Evolutionary conservation across 1,284 basidiomycete species (phyloP), one percentile per base, ranked within the genome.

Genomic region (Ganoderma sinense): DNA sequence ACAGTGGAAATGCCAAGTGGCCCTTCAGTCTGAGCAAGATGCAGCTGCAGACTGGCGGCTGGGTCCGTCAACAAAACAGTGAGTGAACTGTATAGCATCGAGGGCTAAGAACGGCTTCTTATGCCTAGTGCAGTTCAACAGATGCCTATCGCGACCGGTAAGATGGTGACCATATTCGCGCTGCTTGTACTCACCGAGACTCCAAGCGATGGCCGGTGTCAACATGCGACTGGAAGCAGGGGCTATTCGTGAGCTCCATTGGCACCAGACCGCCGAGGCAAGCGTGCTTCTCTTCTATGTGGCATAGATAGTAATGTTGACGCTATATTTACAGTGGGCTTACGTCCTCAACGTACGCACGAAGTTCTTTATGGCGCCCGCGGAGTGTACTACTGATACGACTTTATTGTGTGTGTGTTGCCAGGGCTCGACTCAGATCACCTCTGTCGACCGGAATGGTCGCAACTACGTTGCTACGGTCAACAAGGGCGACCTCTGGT

Each of bases 31-130:
- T 92, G 67, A 90, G 88, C 66, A 88, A 89, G 78, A 91, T 89
- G 72, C 87, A 90, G 51, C 78, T 93, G 16, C 87, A 89, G 70
- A 86, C 86, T 0, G 91, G 91, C 48, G 91, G 91, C 1, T 93
- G 91, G 91, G 89, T 89, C 41, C 84, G 90, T 66, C 85, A 91
- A 72, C 84, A 92, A 77, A 91, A 91, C 71, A 75, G 89, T 88
- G 69, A 64, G 82, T 62, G 33, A 18, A 16, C 36, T 63, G 45
- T 43, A 23, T n/a, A 20, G 31, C n/a, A 20, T 41, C 48, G 18
- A 68, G 11, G 29, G 20, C 29, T 51, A 8, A 26, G n/a, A n/a
- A 20, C 23, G 45, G n/a, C 2, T n/a, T n/a, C 41, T 39, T 11
- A 39, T 23, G 31, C 11, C n/a, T 7, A 33, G 48, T 8, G 26